Evolutionary conservation across 306 rosid genomes (phyloP).

Genomic region (Corylus heterophylla): DNA sequence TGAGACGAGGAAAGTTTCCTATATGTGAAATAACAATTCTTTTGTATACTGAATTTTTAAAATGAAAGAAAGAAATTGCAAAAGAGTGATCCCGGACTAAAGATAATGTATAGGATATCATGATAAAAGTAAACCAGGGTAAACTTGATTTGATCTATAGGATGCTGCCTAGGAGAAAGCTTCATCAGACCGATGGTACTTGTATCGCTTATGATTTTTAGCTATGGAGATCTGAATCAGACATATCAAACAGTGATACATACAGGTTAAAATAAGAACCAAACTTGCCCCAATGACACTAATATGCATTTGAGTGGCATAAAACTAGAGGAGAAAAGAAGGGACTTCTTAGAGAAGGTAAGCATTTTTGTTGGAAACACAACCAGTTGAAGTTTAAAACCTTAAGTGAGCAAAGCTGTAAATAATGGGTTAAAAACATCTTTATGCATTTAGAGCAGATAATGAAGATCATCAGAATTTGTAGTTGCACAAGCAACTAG

Average conservation of each 20-base stretch:
- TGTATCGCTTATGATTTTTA: too few species aligned
- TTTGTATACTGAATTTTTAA: too few species aligned
- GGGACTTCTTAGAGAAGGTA: background rate
- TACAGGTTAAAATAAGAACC: background rate
- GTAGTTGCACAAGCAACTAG: background rate
- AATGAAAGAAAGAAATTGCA: background rate
- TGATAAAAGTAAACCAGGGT: background rate
- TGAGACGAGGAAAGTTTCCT: background rate
- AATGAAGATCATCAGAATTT: background rate
- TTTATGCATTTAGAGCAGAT: background rate
- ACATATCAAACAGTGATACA: background rate
- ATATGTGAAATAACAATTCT: too few species aligned
- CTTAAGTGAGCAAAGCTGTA: background rate
- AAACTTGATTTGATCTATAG: background rate
- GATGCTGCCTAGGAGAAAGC: background rate
- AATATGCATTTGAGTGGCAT: background rate
- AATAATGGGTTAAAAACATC: background rate
- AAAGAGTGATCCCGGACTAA: background rate
- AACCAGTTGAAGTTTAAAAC: background rate
- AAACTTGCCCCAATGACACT: background rate
- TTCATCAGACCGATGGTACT: background rate
- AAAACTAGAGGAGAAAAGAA: background rate
- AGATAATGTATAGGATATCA: background rate
- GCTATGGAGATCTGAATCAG: too few species aligned
- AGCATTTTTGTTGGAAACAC: background rate